These are phyloP conservation scores for Ceratocystis albifundus DNA, from an alignment of 2,329 filamentous ascomycete species.

Conservation along the genomic window DNA sequence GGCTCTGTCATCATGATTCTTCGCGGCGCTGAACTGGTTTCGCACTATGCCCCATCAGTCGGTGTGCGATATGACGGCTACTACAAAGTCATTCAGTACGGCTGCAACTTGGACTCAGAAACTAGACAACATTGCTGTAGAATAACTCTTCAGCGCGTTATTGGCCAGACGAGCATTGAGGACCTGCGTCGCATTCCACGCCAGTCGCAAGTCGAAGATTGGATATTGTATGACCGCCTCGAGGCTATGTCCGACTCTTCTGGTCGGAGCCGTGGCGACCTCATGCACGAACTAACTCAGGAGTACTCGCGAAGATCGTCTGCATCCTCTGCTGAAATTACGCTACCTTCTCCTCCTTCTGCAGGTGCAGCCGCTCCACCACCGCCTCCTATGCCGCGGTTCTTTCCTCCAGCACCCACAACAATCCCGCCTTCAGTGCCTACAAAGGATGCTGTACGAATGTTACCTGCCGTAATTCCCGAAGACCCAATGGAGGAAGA, in stretches of 20 bases:
- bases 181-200: constrained; percentile 37
- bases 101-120: constrained; percentile 33
- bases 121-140: constrained; percentile 36
- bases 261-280: constrained; percentile 20
- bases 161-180: constrained; percentile 34
- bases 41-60: constrained; percentile 39
- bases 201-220: constrained; percentile 47
- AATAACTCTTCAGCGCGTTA: constrained; percentile 37
- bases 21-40: constrained; percentile 40
- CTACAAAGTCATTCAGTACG: constrained; percentile 42
- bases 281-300: constrained; percentile 18
- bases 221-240: constrained; percentile 39
- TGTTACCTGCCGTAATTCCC: constrained; percentile 18
- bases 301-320: constrained; percentile 20
- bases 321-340: constrained; percentile 1
- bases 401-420: neutral
- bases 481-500: constrained; percentile 22
- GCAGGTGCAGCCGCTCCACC: neutral
- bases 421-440: constrained; percentile 8
- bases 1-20: constrained; percentile 43
- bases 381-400: constrained; percentile 1
- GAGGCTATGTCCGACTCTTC: constrained; percentile 30
- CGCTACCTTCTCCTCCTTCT: constrained; percentile 13
- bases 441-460: constrained; percentile 16
- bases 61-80: constrained; percentile 48